These are phyloP conservation scores for Nevesoporus exiguus DNA, from an alignment of 768 basidiomycete species.

Conservation along the genomic window DNA sequence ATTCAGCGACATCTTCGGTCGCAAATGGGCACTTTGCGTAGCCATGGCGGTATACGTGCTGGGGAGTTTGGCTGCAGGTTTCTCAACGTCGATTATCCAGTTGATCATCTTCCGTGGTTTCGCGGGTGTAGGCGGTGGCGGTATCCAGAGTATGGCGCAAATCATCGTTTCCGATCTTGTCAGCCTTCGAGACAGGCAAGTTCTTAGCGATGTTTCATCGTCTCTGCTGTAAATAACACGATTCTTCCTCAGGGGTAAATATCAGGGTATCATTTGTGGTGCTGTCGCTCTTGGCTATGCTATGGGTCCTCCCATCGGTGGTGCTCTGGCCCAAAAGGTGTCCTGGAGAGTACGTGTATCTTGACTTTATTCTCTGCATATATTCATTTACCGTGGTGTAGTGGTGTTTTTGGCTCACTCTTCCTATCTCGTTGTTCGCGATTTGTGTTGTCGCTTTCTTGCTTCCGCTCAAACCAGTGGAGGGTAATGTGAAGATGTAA, in stretches of 20 bases:
- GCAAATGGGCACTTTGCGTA: conserved; percentile 56
- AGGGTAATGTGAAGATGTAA: conserved; percentile 54
- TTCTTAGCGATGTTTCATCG: neutral
- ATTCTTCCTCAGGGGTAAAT: conserved; percentile 53
- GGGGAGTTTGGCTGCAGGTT: conserved; percentile 64
- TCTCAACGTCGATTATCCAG: conserved; percentile 60
- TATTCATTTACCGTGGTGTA: conserved; percentile 15
- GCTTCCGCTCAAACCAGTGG: conserved; percentile 66
- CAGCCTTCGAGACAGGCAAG: conserved; percentile 59
- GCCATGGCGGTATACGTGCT: conserved; percentile 63
- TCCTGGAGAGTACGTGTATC: conserved; percentile 52
- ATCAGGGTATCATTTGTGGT: conserved; percentile 69
- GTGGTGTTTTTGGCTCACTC: conserved; percentile 78
- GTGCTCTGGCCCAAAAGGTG: conserved; percentile 57
- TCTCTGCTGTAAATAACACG: neutral
- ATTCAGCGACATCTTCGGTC: conserved; percentile 64
- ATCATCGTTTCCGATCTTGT: conserved; percentile 75
- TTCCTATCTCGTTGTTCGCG: conserved; percentile 54
- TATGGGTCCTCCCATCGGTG: conserved; percentile 67
- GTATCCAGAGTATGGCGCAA: conserved; percentile 64
- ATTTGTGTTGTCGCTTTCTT: conserved; percentile 57
- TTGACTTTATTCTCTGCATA: neutral
- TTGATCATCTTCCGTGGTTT: conserved; percentile 68
- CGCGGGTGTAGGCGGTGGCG: conserved; percentile 69
- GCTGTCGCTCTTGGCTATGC: conserved; percentile 55